These are phyloP conservation scores for Pleurotus citrinopileatus DNA, from an alignment of 768 basidiomycete genomes.

Conservation along the genomic window DNA sequence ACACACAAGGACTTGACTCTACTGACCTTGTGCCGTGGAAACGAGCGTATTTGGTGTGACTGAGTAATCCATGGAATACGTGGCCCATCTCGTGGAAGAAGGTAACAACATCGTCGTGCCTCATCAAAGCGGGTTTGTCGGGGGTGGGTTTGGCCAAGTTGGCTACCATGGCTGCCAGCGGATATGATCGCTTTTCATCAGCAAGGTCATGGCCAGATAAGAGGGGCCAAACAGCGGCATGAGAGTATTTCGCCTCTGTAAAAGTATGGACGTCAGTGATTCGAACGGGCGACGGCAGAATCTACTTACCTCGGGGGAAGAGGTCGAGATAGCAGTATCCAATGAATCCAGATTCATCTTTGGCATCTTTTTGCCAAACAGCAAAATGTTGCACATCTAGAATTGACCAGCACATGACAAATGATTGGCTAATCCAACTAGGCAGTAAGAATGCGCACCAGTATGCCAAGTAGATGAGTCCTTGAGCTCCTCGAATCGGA, in stretches of 20 bases:
- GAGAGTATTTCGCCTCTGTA: slow-evolving; percentile 74
- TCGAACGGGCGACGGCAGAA: slow-evolving; percentile 3
- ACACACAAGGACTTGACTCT: neutral
- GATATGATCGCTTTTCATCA: slow-evolving; percentile 64
- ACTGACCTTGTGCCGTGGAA: slow-evolving; percentile 78
- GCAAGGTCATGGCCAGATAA: slow-evolving; percentile 60
- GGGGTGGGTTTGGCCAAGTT: slow-evolving; percentile 86
- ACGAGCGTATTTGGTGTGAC: slow-evolving; percentile 63
- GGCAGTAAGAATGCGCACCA: slow-evolving; percentile 36
- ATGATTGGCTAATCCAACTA: neutral
- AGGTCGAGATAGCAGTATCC: slow-evolving; percentile 89
- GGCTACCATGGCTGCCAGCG: slow-evolving; percentile 83
- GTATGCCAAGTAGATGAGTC: slow-evolving; percentile 72
- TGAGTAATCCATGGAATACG: slow-evolving; percentile 68
- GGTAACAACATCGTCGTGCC: slow-evolving; percentile 85
- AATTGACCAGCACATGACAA: slow-evolving; percentile 5
- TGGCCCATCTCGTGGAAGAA: slow-evolving; percentile 93
- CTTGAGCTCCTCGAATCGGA: slow-evolving; percentile 65
- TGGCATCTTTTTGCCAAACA: slow-evolving; percentile 81
- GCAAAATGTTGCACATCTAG: slow-evolving; percentile 80
- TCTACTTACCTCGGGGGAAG: slow-evolving; percentile 67
- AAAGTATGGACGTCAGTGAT: neutral
- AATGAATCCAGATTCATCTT: slow-evolving; percentile 67
- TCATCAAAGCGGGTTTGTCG: slow-evolving; percentile 79
- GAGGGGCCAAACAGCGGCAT: slow-evolving; percentile 84